Conservation (phyloP, 176 grass and related monocot genomes). For the Rhynchospora tenuis region DNA sequence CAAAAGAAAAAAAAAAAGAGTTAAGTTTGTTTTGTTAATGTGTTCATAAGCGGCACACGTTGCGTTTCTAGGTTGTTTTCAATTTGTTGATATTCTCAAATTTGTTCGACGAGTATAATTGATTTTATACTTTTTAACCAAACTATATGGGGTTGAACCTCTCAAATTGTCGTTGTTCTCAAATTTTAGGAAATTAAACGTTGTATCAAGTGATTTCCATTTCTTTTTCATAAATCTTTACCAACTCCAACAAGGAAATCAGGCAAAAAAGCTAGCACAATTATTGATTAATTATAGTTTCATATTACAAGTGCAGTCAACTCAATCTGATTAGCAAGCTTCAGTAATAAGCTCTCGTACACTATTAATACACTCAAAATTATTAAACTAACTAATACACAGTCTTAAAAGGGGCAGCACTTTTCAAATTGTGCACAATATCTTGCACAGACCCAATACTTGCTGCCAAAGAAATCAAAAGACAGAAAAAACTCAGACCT, state of each 20-base stretch:
- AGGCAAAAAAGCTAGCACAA: not conserved
- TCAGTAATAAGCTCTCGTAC: not conserved
- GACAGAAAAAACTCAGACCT: conserved; percentile 74
- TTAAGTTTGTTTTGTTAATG: no score
- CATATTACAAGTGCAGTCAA: not conserved
- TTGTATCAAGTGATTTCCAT: not conserved
- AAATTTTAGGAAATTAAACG: not conserved
- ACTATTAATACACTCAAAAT: conserved; percentile 11
- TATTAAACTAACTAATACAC: conserved; percentile 21
- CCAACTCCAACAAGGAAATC: not conserved
- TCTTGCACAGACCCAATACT: conserved; percentile 83
- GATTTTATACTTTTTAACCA: not conserved
- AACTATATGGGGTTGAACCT: not conserved
- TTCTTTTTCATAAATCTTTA: not conserved
- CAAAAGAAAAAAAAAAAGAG: no score
- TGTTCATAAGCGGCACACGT: no score
- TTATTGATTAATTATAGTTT: not conserved
- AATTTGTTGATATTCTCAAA: no score
- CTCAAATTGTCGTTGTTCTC: not conserved
- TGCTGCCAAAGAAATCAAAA: conserved; percentile 74
- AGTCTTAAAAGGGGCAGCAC: conserved; percentile 59
- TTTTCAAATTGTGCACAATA: conserved; percentile 88
- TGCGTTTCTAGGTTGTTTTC: no score
- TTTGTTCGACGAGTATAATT: no score
- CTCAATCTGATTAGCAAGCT: not conserved